These are phyloP conservation scores for Paramicrosporidium saccamoebae DNA, from an alignment of 371 early-diverging fungal species.

Conservation along the genomic window DNA sequence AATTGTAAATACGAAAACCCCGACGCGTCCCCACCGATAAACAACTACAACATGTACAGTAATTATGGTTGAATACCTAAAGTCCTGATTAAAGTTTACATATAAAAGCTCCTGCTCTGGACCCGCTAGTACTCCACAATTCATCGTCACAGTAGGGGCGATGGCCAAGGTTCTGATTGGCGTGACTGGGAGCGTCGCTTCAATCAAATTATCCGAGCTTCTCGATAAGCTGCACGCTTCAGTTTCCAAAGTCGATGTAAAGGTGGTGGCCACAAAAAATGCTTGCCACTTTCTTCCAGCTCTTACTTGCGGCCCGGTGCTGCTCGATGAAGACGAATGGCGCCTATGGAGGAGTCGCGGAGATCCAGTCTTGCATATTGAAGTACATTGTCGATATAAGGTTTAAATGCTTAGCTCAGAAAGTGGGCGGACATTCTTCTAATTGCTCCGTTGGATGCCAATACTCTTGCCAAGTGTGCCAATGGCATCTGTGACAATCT, in stretches of 20 bases:
- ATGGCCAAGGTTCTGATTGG: slow-evolving; percentile 27
- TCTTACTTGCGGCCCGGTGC: slow-evolving; percentile 9
- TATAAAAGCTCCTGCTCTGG: slow-evolving; percentile 38
- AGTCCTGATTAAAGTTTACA: slow-evolving; percentile 74
- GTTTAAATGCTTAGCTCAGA: slow-evolving; percentile 12
- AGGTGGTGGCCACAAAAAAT: slow-evolving; percentile 26
- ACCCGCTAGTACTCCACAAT: no score
- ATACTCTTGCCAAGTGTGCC: slow-evolving; percentile 65
- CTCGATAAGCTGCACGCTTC: slow-evolving; percentile 9
- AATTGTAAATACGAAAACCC: slow-evolving; percentile 69
- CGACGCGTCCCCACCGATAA: slow-evolving; percentile 50
- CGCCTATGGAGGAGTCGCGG: slow-evolving; percentile 36
- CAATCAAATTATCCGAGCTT: slow-evolving; percentile 43
- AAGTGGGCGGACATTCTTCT: slow-evolving; percentile 77
- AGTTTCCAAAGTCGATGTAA: slow-evolving; percentile 15
- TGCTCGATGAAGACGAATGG: slow-evolving; percentile 69
- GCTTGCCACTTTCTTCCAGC: slow-evolving; percentile 41
- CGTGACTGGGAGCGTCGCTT: slow-evolving; percentile 63
- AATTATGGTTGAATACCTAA: slow-evolving; percentile 12
- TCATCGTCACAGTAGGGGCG: background rate
- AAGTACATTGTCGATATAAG: slow-evolving; percentile 10
- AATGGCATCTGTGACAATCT: slow-evolving; percentile 77
- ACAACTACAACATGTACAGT: slow-evolving; percentile 14
- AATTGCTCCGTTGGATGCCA: slow-evolving; percentile 71
- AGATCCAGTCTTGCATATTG: slow-evolving; percentile 81